Conservation (phyloP, 108 stramenopile genomes). For the Cyclostephanos invisitatus region DNA sequence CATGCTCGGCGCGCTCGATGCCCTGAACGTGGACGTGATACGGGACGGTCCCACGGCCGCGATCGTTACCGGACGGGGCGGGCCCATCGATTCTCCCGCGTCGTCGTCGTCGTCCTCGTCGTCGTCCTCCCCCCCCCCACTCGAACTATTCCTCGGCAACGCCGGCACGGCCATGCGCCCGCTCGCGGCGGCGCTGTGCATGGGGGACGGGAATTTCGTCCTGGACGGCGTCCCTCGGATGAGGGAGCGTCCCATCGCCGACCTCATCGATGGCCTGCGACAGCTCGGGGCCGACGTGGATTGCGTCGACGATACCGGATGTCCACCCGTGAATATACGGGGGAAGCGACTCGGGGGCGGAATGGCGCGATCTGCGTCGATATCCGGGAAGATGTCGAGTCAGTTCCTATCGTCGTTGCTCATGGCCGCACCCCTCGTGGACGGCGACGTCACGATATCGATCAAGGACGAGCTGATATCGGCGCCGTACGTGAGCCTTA, state of each 20-base stretch:
- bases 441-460: constrained; percentile 79
- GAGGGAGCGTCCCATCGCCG: constrained; percentile 95
- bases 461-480: constrained; percentile 96
- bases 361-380: constrained; percentile 47
- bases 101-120: too few species aligned
- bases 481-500: constrained; percentile 94
- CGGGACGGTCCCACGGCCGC: constrained; percentile 69
- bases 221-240: constrained; percentile 95
- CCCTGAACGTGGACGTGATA: constrained; percentile 78
- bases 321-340: constrained; percentile 91
- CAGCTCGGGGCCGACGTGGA: constrained; percentile 92
- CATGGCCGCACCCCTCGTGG: constrained; percentile 90
- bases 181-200: constrained; percentile 89
- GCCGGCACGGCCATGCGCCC: constrained; percentile 97
- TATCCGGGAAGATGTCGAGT: constrained; percentile 96
- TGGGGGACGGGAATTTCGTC: constrained; percentile 89
- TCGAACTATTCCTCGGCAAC: constrained; percentile 92
- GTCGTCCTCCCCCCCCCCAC: not conserved
- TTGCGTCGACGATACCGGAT: constrained; percentile 89
- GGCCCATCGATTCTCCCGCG: constrained; percentile 79
- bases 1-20: constrained; percentile 92
- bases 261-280: constrained; percentile 90
- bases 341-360: constrained; percentile 70
- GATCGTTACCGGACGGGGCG: constrained; percentile 76
- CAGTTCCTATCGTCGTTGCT: constrained; percentile 95